phyloP scores from a whole-genome alignment of 2,329 filamentous ascomycete genomes.

The Didymella pomorum region DNA sequence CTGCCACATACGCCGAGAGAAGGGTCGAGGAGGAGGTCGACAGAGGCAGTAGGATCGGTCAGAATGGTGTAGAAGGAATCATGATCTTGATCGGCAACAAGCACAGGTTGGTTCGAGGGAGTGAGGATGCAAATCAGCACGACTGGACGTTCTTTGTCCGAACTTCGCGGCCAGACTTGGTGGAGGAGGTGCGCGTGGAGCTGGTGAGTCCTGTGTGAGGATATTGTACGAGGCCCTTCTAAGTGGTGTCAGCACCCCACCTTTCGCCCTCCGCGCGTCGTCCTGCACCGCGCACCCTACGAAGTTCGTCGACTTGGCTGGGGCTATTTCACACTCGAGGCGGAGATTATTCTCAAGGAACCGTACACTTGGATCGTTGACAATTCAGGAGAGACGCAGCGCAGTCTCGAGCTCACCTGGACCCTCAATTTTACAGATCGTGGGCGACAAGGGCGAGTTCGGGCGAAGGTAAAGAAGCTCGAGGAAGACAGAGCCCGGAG shows the following conservation, averaged over 20 bases:
- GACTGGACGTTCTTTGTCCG: constrained; percentile 58
- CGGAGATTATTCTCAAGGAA: constrained; percentile 53
- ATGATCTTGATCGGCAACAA: constrained; percentile 57
- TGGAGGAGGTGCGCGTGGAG: constrained; percentile 55
- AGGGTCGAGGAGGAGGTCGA: constrained; percentile 46
- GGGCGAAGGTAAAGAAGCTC: constrained; percentile 51
- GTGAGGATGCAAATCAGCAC: constrained; percentile 48
- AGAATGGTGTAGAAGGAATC: constrained; percentile 49
- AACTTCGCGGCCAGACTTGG: constrained; percentile 54
- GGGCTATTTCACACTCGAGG: constrained; percentile 54
- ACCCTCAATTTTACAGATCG: constrained; percentile 53
- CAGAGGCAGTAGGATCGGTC: constrained; percentile 30
- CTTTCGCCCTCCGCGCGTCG: constrained; percentile 50
- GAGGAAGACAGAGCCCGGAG: constrained; percentile 31
- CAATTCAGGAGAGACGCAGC: constrained; percentile 47
- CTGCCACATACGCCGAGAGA: constrained; percentile 47
- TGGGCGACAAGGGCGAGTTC: constrained; percentile 52
- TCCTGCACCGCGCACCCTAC: constrained; percentile 50
- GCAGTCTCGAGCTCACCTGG: constrained; percentile 53
- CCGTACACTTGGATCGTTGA: constrained; percentile 56
- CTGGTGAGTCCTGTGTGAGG: constrained; percentile 25
- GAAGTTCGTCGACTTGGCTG: constrained; percentile 53
- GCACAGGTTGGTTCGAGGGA: constrained; percentile 42
- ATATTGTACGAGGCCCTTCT: neutral
- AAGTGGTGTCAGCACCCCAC: constrained; percentile 50